Evolutionary conservation across 768 basidiomycete species (phyloP).

Genomic region (Coprinellus micaceus): DNA sequence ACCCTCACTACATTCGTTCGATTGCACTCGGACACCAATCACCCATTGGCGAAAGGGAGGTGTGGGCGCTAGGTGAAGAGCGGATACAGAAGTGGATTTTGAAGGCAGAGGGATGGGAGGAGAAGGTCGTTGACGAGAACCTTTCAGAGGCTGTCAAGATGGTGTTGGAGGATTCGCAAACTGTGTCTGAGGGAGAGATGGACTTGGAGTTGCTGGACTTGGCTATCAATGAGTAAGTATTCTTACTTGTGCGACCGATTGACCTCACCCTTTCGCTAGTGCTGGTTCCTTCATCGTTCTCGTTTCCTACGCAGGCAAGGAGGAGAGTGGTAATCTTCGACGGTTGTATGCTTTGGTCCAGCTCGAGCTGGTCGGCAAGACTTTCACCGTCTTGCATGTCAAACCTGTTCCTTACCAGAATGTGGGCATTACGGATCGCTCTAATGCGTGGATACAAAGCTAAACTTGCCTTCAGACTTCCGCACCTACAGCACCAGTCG

Average conservation of each 20-base stretch:
- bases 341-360: conserved; percentile 64
- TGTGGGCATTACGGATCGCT: conserved; percentile 36
- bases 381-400: conserved; percentile 46
- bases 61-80: conserved; percentile 70
- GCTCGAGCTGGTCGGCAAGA: conserved; percentile 38
- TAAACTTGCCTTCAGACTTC: conserved; percentile 44
- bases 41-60: conserved; percentile 42
- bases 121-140: conserved; percentile 54
- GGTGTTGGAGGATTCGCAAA: conserved; percentile 44
- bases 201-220: conserved; percentile 77
- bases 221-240: conserved; percentile 51
- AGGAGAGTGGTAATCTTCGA: conserved; percentile 48
- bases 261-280: conserved; percentile 23
- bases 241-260: conserved; percentile 2
- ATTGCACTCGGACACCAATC: conserved; percentile 49
- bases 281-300: conserved; percentile 55
- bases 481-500: conserved; percentile 64
- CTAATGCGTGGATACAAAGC: neutral
- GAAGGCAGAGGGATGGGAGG: conserved; percentile 67
- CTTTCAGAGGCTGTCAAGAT: conserved; percentile 44
- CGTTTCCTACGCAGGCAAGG: conserved; percentile 61
- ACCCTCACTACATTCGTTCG: conserved; percentile 58
- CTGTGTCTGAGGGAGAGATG: conserved; percentile 37
- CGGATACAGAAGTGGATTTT: conserved; percentile 70
- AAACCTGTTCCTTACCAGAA: conserved; percentile 72